These are phyloP conservation scores for Funneliformis mosseae DNA, from an alignment of 192 early-diverging fungal species.

Conservation along the genomic window DNA sequence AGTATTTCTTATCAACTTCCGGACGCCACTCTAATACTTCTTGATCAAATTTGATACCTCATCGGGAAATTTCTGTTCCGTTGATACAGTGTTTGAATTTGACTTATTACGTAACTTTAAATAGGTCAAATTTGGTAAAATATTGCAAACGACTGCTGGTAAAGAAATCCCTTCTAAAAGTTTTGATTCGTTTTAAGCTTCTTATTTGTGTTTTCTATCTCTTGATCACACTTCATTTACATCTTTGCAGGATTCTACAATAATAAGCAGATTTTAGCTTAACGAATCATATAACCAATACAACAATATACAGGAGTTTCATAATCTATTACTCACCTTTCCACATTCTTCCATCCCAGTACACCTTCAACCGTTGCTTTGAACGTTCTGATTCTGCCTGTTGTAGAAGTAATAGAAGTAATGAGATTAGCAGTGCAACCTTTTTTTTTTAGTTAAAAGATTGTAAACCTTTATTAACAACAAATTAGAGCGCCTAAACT, in stretches of 20 bases:
- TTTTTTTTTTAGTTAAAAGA: neutral
- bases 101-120: neutral
- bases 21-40: neutral
- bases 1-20: neutral
- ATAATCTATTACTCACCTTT: slow-evolving; percentile 8
- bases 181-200: neutral
- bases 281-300: slow-evolving; percentile 4
- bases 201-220: neutral
- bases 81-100: neutral
- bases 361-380: neutral
- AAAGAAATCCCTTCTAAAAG: slow-evolving; percentile 5
- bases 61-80: neutral
- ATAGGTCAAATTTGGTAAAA: neutral
- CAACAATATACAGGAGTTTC: neutral
- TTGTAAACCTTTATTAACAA: neutral
- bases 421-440: slow-evolving; percentile 6
- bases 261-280: neutral
- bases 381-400: neutral
- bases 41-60: neutral
- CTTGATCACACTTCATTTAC: neutral
- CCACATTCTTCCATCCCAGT: neutral
- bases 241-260: neutral
- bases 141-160: neutral
- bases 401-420: neutral
- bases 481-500: neutral